These are phyloP conservation scores for Nicotiana tomentosiformis DNA, from an alignment of 257 asterid species.

Conservation along the genomic window DNA sequence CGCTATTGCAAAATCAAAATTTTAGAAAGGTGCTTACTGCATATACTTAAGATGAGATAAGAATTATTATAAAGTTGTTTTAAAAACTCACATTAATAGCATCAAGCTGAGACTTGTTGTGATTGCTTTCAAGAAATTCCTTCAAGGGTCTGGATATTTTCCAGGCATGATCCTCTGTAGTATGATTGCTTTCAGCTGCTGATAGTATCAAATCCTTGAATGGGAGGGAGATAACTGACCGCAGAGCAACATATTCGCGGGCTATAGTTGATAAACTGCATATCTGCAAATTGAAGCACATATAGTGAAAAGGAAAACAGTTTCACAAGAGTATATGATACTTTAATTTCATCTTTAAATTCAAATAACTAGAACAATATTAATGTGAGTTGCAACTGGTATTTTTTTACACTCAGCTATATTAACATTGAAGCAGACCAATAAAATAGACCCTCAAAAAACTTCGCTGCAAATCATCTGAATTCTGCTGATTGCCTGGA, in stretches of 20 bases:
- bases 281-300: conserved; percentile 40
- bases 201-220: conserved; percentile 78
- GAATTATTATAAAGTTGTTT: conserved; percentile 12
- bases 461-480: neutral
- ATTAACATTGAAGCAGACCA: neutral
- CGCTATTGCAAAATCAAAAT: neutral
- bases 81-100: conserved; percentile 77
- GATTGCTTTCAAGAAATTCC: conserved; percentile 62
- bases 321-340: neutral
- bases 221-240: conserved; percentile 73
- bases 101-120: conserved; percentile 77
- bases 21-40: neutral
- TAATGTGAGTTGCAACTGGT: neutral
- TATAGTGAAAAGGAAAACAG: neutral
- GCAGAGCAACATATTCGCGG: conserved; percentile 86
- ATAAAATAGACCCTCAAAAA: neutral
- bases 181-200: conserved; percentile 46
- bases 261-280: conserved; percentile 92
- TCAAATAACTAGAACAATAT: neutral
- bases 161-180: conserved; percentile 77
- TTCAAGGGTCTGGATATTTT: conserved; percentile 63
- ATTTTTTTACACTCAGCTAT: neutral
- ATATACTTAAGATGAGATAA: neutral
- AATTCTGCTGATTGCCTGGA: neutral
- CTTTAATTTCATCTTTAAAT: neutral